Percentiles rank a stretch among this genome's conserved stretches.
Evolutionary conservation across 805 yeast species (phyloP).

Genomic region (Zygoascus bituminiphila): DNA sequence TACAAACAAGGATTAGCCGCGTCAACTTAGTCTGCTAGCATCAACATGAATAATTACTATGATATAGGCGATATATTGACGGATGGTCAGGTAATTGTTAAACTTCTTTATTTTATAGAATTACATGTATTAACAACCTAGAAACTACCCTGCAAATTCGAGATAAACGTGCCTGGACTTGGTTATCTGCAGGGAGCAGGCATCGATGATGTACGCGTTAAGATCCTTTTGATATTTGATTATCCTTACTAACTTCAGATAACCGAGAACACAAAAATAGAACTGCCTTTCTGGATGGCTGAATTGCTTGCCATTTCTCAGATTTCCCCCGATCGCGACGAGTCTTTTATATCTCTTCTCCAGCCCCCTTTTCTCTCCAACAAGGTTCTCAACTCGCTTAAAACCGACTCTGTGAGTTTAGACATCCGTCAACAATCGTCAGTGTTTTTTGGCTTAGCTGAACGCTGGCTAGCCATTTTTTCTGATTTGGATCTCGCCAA

Average conservation of each 20-base stretch:
- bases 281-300: conserved; percentile 86
- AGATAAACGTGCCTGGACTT: conserved; percentile 72
- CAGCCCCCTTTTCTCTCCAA: conserved; percentile 63
- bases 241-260: conserved; percentile 24
- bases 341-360: conserved; percentile 55
- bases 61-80: conserved; percentile 30
- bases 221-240: neutral
- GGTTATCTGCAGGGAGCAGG: conserved; percentile 80
- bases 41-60: conserved; percentile 24
- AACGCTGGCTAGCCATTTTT: conserved; percentile 70
- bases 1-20: too few species aligned
- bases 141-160: conserved; percentile 73
- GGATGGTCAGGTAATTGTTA: conserved; percentile 27
- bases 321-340: conserved; percentile 18
- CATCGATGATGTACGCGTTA: conserved; percentile 36
- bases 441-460: conserved; percentile 60
- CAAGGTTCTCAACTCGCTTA: conserved; percentile 72
- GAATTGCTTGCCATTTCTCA: conserved; percentile 51
- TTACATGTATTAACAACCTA: conserved; percentile 38
- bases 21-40: too few species aligned
- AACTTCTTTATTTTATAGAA: neutral
- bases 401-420: conserved; percentile 57
- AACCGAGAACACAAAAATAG: conserved; percentile 53
- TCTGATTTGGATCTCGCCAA: conserved; percentile 54
- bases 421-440: conserved; percentile 60